Evolutionary conservation across 2,329 filamentous ascomycete genomes (phyloP).

Genomic region (Exophiala phaeomuriformis): DNA sequence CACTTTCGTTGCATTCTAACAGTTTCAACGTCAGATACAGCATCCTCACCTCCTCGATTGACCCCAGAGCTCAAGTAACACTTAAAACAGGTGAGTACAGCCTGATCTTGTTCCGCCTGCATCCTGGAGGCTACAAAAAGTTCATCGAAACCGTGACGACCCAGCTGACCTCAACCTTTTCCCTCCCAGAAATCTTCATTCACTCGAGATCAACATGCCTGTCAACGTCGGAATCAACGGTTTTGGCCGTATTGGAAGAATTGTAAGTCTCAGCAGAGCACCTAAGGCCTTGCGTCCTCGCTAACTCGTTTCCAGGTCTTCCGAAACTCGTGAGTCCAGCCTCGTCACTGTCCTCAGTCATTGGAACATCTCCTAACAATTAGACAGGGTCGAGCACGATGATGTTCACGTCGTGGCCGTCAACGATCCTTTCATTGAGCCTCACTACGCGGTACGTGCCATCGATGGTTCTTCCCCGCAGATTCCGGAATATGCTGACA

Average conservation of each 20-base stretch:
- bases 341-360: conserved; percentile 10
- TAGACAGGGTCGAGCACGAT: conserved; percentile 64
- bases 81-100: conserved; percentile 9
- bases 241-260: conserved; percentile 98
- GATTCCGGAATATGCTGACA: neutral
- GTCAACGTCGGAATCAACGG: conserved; percentile 96
- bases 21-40: neutral
- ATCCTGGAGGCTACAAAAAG: conserved; percentile 6
- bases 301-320: conserved; percentile 56
- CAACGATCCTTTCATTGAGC: conserved; percentile 99
- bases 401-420: conserved; percentile 91
- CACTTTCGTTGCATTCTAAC: conserved; percentile 9
- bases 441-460: conserved; percentile 83
- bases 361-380: conserved; percentile 24
- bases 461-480: neutral
- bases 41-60: conserved; percentile 4
- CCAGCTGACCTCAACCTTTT: conserved; percentile 11
- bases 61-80: neutral
- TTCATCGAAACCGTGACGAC: neutral
- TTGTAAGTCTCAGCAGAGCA: conserved; percentile 45
- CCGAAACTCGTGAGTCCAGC: conserved; percentile 73
- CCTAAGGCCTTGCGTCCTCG: conserved; percentile 7
- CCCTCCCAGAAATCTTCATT: conserved; percentile 5
- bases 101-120: neutral
- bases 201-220: conserved; percentile 41